Base-by-base conservation (phyloP, 1,139 yeast species). In the Pichia terricola region DNA sequence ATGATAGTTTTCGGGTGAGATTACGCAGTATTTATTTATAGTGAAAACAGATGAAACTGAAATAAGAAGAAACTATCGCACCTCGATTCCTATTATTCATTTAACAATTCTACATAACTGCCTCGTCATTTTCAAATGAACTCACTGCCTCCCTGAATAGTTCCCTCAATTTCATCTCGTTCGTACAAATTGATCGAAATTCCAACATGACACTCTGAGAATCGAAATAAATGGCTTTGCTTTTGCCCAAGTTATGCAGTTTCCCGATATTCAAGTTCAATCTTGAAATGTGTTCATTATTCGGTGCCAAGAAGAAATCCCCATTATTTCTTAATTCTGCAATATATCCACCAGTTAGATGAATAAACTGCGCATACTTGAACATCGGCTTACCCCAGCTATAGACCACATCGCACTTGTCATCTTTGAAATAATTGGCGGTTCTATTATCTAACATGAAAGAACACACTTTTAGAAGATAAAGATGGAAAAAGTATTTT, bases 381-480 rank as follows among this genome's bases (percentile, higher is more conserved):
- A 85, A 89, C 27, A 70, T 69, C 1, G 95, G 95, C 47, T 73
- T 76, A 3, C 97, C 97, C 97, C 97, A 91, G 35, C 95, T 85
- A 61, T 88, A 89, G 16, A 72, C 62, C 30, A 86, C 75, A 51
- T 78, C 79, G 50, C 77, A 68, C 22, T 48, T 47, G 41, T 77
- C 78, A 44, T 75, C 73, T 39, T 72, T 67, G 58, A 82, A 75
- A 53, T 71, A 81, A 44, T 66, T 63, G 3, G 95, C 79, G 0
- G 94, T 86, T 48, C 95, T 68, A 56, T 83, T 83, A 57, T 94
- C 98, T 48, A 87, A 68, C 47, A 85, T 69, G 59, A 89, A 94
- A 4, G 86, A 95, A 35, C 81, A 69, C 40, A 67, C 68, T 49
- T 78, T 78, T 50, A 94, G 66, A 28, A 89, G 66, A 54, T 75